A percentile compares a stretch with the other conserved stretches of the same genome.
phyloP scores from a whole-genome alignment of 2,329 filamentous ascomycete genomes.

The Claviceps capensis region DNA sequence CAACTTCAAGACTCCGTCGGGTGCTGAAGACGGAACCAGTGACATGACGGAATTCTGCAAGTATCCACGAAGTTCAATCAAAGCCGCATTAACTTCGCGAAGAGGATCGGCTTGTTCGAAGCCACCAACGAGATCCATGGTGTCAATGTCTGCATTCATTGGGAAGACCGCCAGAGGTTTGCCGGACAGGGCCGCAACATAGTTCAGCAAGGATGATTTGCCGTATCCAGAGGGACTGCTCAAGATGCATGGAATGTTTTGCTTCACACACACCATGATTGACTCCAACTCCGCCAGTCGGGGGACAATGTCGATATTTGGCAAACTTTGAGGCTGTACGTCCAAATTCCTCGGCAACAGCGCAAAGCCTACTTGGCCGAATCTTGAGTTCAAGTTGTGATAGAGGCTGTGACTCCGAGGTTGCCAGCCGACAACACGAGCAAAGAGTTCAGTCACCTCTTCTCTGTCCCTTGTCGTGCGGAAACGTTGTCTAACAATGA shows the following conservation, averaged over 20 bases:
- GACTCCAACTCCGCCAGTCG: conserved; percentile 69
- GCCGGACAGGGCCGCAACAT: conserved; percentile 68
- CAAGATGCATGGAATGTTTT: conserved; percentile 78
- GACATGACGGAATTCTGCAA: conserved; percentile 37
- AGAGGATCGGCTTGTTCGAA: conserved; percentile 88
- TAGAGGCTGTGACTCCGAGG: conserved; percentile 50
- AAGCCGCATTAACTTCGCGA: conserved; percentile 49
- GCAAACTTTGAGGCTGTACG: conserved; percentile 37
- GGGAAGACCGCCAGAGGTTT: conserved; percentile 68
- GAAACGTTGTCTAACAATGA: conserved; percentile 81
- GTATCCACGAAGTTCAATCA: conserved; percentile 35
- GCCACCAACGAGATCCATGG: conserved; percentile 91
- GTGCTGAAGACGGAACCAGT: conserved; percentile 32
- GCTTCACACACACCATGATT: conserved; percentile 71
- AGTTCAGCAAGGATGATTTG: conserved; percentile 68
- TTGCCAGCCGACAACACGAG: conserved; percentile 41
- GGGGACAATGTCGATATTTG: conserved; percentile 33
- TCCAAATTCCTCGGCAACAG: conserved; percentile 47
- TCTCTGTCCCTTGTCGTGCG: conserved; percentile 55
- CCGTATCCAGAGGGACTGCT: conserved; percentile 76
- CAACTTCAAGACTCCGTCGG: conserved; percentile 33
- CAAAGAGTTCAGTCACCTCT: conserved; percentile 53
- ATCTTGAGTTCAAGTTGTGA: conserved; percentile 51
- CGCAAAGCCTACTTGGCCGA: conserved; percentile 71
- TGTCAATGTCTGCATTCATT: conserved; percentile 89